A percentile compares a stretch with the other conserved stretches of the same genome.
These are phyloP conservation scores for Ananas comosus DNA, from an alignment of 176 grass and related monocot genomes.

Conservation along the genomic window DNA sequence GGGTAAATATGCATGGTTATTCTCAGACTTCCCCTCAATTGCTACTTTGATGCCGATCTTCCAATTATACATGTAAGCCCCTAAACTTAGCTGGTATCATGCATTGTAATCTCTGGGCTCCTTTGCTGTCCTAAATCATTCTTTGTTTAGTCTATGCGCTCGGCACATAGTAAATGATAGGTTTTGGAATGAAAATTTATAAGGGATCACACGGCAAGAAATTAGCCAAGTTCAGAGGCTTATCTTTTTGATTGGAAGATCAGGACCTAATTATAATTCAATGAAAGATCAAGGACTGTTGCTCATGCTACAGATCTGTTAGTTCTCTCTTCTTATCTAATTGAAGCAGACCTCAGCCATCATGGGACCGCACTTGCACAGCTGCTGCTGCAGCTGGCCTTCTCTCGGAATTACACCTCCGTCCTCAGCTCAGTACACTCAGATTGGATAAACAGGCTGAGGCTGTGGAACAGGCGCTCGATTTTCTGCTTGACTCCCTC, in stretches of 20 bases:
- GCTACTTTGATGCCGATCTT: too few species aligned
- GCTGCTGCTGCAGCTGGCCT: constrained; percentile 75
- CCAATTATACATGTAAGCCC: too few species aligned
- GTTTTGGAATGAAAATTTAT: too few species aligned
- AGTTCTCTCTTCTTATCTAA: constrained; percentile 1
- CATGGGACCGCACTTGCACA: constrained; percentile 82
- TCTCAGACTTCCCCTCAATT: too few species aligned
- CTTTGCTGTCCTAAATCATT: background rate
- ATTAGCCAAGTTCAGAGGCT: too few species aligned
- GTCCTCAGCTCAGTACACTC: constrained; percentile 28
- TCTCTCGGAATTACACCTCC: constrained; percentile 55
- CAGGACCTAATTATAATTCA: too few species aligned
- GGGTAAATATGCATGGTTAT: too few species aligned
- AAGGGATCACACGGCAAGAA: too few species aligned
- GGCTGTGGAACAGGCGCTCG: constrained; percentile 50
- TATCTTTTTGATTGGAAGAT: too few species aligned
- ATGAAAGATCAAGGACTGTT: background rate
- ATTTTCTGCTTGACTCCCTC: constrained; percentile 66
- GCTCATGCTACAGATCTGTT: too few species aligned
- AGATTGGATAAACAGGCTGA: constrained; percentile 67
- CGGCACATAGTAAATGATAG: too few species aligned
- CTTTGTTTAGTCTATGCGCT: background rate
- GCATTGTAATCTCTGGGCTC: background rate
- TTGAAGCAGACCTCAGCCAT: constrained; percentile 65
- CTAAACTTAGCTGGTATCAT: too few species aligned